A percentile compares a stretch with the other conserved stretches of the same genome.
These are phyloP conservation scores for Helichrysum umbraculigerum DNA, from an alignment of 129 eudicot species.

Conservation along the genomic window DNA sequence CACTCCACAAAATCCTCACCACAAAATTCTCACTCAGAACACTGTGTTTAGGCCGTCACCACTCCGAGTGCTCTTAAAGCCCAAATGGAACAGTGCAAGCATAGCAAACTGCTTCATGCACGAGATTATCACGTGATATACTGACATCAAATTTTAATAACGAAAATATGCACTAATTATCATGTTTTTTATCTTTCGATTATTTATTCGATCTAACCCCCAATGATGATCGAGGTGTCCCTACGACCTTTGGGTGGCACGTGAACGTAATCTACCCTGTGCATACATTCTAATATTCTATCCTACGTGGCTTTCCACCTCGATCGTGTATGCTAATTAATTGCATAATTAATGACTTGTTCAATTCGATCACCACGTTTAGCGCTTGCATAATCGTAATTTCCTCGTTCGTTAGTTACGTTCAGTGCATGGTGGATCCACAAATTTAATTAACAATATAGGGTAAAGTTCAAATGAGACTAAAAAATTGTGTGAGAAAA, in stretches of 20 bases:
- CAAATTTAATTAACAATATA: too few relatives aligned
- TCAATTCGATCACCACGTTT: not conserved
- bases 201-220: conserved; percentile 12
- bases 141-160: conserved; percentile 38
- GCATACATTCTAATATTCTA: not conserved
- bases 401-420: not conserved
- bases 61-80: not conserved
- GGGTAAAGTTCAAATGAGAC: too few relatives aligned
- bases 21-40: too few relatives aligned
- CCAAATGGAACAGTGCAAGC: conserved; percentile 34
- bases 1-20: too few relatives aligned
- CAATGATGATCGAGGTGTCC: conserved; percentile 29
- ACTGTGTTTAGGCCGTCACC: too few relatives aligned
- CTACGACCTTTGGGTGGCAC: conserved; percentile 34
- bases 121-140: conserved; percentile 52
- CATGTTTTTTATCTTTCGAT: not conserved
- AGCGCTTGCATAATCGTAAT: not conserved
- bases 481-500: too few relatives aligned
- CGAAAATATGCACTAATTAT: conserved; percentile 24
- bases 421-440: not conserved
- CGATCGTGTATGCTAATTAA: not conserved
- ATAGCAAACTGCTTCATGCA: conserved; percentile 36
- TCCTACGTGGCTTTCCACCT: conserved; percentile 37
- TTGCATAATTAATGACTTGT: not conserved
- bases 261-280: conserved; percentile 34